Base-by-base conservation (phyloP, 2,329 filamentous ascomycete genomes). In the Trichoderma sp. region DNA sequence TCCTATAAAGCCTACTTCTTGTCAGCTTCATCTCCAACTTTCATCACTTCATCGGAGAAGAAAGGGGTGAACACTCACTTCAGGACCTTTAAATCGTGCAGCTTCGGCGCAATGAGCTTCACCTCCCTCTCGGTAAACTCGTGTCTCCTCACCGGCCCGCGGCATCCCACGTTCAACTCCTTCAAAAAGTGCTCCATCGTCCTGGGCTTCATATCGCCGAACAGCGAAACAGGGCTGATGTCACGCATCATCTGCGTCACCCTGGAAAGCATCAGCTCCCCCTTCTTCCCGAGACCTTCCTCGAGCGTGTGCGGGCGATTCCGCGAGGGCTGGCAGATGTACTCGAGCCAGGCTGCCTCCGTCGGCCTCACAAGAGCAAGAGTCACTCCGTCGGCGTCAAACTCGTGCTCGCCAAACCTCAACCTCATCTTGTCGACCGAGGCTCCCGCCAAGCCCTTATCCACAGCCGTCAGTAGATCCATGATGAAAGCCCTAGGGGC, bases 81-180 rank as follows among this genome's bases (percentile, higher is more conserved):
- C 26, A 66, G 17, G 1, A 59, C n/a, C 45, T 52, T 58, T 44
- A 66, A 41, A 7, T 61, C 43, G n/a, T 62, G 58, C 52, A 66
- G 34, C 41, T 56, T 63, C 24, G 64, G 58, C 0, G 64, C 64
- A 44, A 66, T 45, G 5, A 50, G 41, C 21, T 67, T 28, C 0
- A 71, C 67, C 12, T 74, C 70, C 7, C 70, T 54, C 12, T 26
- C 19, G 0, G 70, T 69, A 55, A 75, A 74, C n/a, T 58, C 63
- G 58, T 71, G 69, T 7, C 67, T 66, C 54, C 67, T 69, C 7
- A 66, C 62, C n/a, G 24, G 24, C 15, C 65, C 65, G 17, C 61
- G 45, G 71, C 69, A 70, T 17, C 58, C 64, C 7, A 34, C 28
- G 26, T 76, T 76, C 48, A 76, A 28, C 30, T 68, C 66, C 12